These are phyloP conservation scores for Lactarius akahatsu DNA, from an alignment of 768 basidiomycete species.

Conservation along the genomic window DNA sequence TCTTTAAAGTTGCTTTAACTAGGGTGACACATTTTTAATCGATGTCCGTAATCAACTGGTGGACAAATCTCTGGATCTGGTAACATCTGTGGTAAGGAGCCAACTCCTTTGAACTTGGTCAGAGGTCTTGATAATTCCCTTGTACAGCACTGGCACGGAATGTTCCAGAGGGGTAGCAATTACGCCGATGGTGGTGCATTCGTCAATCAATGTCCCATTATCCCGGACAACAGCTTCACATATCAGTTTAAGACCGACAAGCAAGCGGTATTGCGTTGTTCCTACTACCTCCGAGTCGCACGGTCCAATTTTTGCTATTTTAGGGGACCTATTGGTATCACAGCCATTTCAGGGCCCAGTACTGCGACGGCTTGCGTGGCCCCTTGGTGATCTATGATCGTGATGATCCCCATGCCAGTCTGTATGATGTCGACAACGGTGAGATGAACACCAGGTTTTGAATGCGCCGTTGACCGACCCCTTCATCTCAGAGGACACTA, in stretches of 20 bases:
- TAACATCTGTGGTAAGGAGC: conserved; percentile 46
- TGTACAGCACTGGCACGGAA: conserved; percentile 55
- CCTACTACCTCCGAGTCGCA: no score
- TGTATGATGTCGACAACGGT: conserved; percentile 35
- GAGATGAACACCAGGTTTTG: not conserved
- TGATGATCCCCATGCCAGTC: conserved; percentile 29
- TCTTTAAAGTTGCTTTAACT: conserved; percentile 30
- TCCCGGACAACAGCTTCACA: conserved; percentile 40
- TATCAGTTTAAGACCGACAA: conserved; percentile 40
- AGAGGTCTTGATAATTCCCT: not conserved
- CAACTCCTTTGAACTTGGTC: not conserved
- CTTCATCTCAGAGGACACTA: conserved; percentile 24
- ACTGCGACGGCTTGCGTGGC: conserved; percentile 38
- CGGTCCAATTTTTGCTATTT: no score
- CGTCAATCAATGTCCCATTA: conserved; percentile 49
- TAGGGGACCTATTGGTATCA: conserved; percentile 40
- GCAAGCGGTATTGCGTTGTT: conserved; percentile 35
- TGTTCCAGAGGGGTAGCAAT: conserved; percentile 43
- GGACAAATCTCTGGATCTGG: conserved; percentile 46
- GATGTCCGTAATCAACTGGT: conserved; percentile 46
- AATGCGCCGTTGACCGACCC: not conserved
- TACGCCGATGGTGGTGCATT: conserved; percentile 46
- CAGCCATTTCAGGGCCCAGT: conserved; percentile 39
- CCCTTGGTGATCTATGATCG: conserved; percentile 34
- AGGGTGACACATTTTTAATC: conserved; percentile 41